Evolutionary conservation across 768 basidiomycete species (phyloP).

Genomic region (Imleria badia): DNA sequence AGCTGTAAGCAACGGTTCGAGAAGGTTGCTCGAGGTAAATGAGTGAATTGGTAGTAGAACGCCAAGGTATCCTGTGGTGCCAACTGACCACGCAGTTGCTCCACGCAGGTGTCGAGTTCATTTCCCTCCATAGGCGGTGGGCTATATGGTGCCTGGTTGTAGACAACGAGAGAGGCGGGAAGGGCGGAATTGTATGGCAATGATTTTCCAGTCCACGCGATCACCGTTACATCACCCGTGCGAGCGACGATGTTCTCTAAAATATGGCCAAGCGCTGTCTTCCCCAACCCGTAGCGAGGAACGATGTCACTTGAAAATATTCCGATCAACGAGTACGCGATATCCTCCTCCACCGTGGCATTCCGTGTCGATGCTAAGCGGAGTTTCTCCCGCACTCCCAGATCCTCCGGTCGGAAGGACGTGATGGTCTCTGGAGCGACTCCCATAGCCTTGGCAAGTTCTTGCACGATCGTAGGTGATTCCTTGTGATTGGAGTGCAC

Average conservation of each 20-base stretch:
- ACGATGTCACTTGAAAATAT: conserved; percentile 10
- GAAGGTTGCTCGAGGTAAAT: neutral
- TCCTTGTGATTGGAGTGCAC: conserved; percentile 9
- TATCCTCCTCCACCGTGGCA: conserved; percentile 6
- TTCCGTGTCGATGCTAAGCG: conserved; percentile 4
- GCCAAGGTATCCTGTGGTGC: neutral
- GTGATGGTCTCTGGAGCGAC: neutral
- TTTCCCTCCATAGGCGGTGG: neutral
- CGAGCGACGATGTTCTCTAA: conserved; percentile 5
- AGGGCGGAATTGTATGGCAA: conserved; percentile 8
- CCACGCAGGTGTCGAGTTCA: neutral
- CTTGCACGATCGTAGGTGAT: conserved; percentile 4
- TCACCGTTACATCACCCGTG: conserved; percentile 2
- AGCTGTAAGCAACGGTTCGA: neutral
- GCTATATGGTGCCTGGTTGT: neutral
- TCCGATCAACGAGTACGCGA: conserved; percentile 11
- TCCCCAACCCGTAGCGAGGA: neutral
- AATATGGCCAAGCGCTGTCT: conserved; percentile 3
- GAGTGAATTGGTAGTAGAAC: neutral
- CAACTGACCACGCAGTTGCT: neutral
- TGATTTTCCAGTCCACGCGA: conserved; percentile 9
- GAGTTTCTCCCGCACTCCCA: conserved; percentile 8
- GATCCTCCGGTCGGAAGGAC: neutral
- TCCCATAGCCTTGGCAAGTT: conserved; percentile 5
- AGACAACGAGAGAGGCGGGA: conserved; percentile 2